phyloP scores from a whole-genome alignment of 2,329 filamentous ascomycete genomes.

The Colletotrichum scovillei region DNA sequence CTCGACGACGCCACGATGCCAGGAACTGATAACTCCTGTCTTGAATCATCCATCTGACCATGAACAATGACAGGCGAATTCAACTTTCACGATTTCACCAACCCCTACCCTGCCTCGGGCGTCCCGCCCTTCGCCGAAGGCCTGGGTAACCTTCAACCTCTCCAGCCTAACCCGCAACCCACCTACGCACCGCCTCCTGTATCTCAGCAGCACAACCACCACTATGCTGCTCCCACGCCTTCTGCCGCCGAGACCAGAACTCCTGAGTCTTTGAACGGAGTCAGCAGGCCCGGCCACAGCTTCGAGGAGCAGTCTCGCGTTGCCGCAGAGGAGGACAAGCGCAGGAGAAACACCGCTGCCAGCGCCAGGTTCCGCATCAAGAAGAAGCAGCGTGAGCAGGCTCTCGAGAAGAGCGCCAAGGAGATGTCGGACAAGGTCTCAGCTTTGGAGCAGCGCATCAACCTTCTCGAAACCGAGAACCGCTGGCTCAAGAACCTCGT shows the following conservation, averaged over 20 bases:
- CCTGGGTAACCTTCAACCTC: conserved; percentile 56
- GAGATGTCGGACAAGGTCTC: conserved; percentile 86
- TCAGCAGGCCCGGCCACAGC: conserved; percentile 57
- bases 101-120: conserved; percentile 52
- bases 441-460: conserved; percentile 77
- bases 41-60: conserved; percentile 37
- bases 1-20: conserved; percentile 35
- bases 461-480: conserved; percentile 85
- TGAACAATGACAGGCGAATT: conserved; percentile 67
- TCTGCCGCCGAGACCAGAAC: conserved; percentile 58
- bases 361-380: conserved; percentile 91
- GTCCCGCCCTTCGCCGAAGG: conserved; percentile 51
- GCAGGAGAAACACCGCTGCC: conserved; percentile 87
- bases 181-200: conserved; percentile 53
- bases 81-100: conserved; percentile 65
- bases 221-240: conserved; percentile 37
- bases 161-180: conserved; percentile 64
- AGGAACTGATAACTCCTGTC: conserved; percentile 32
- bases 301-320: conserved; percentile 78
- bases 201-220: conserved; percentile 48
- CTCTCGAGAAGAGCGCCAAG: conserved; percentile 83
- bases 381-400: conserved; percentile 95
- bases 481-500: conserved; percentile 85
- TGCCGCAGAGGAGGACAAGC: conserved; percentile 90
- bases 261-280: conserved; percentile 52